Percentiles rank a stretch among this genome's conserved stretches.
phyloP scores from a whole-genome alignment of 2,329 filamentous ascomycete genomes.

The Byssoonygena ceratinophila region DNA sequence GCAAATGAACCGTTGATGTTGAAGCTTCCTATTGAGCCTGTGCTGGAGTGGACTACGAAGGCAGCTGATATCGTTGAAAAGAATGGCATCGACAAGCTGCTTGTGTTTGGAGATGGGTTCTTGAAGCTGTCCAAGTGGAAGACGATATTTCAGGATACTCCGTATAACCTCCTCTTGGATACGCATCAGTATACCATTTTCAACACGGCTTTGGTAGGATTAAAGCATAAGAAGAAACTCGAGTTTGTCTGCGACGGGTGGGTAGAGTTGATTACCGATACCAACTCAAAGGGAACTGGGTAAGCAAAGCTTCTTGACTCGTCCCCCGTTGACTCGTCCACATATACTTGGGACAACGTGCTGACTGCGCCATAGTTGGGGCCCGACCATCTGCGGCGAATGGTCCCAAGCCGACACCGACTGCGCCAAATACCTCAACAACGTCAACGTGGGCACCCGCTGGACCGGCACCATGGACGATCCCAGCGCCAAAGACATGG shows the following conservation, averaged over 20 bases:
- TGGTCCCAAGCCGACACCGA: conserved; percentile 98
- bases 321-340: neutral
- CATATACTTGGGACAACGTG: too few relatives aligned
- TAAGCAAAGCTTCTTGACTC: conserved; percentile 20
- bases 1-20: conserved; percentile 92
- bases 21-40: conserved; percentile 51
- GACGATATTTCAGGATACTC: conserved; percentile 60
- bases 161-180: conserved; percentile 68
- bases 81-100: conserved; percentile 61
- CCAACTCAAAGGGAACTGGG: conserved; percentile 62
- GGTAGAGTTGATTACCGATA: conserved; percentile 64
- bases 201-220: conserved; percentile 74
- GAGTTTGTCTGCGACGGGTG: conserved; percentile 72
- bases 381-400: conserved; percentile 88
- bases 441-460: conserved; percentile 74
- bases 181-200: conserved; percentile 99
- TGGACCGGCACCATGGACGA: conserved; percentile 77
- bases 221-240: conserved; percentile 72
- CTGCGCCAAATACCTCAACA: conserved; percentile 76
- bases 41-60: conserved; percentile 67
- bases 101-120: conserved; percentile 93
- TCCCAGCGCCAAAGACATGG: conserved; percentile 40
- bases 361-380: conserved; percentile 46
- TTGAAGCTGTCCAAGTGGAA: conserved; percentile 86
- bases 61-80: conserved; percentile 62